Evolutionary conservation across 371 early-diverging fungal species (phyloP).

Genomic region (Apophysomyces variabilis): DNA sequence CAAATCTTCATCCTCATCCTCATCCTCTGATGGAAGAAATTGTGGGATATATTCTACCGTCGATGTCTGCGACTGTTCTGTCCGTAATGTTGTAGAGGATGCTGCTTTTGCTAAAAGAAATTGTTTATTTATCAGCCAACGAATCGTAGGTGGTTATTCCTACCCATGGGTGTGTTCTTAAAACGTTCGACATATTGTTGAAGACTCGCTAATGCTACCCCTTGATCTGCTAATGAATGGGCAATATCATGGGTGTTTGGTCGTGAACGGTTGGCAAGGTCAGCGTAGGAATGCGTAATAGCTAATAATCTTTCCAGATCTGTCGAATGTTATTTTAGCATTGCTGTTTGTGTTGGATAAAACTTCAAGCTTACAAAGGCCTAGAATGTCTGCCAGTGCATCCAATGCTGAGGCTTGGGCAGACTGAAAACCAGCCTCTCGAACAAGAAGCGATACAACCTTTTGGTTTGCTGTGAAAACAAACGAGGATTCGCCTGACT

Average conservation of each 20-base stretch:
- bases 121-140: background rate
- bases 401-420: slow-evolving; percentile 53
- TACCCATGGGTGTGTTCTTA: slow-evolving; percentile 24
- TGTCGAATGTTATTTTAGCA: slow-evolving; percentile 15
- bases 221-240: slow-evolving; percentile 45
- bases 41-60: slow-evolving; percentile 39
- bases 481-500: background rate
- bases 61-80: slow-evolving; percentile 23
- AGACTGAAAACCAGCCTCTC: slow-evolving; percentile 55
- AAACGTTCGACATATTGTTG: slow-evolving; percentile 35
- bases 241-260: slow-evolving; percentile 61
- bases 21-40: slow-evolving; percentile 52
- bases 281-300: slow-evolving; percentile 53
- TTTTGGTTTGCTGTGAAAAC: slow-evolving; percentile 12
- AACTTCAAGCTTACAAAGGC: slow-evolving; percentile 44
- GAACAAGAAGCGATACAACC: slow-evolving; percentile 36
- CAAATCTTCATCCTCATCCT: slow-evolving; percentile 44
- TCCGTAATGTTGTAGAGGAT: slow-evolving; percentile 4
- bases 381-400: slow-evolving; percentile 44
- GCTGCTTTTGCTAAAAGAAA: slow-evolving; percentile 1
- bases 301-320: slow-evolving; percentile 57
- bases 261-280: slow-evolving; percentile 56
- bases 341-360: background rate
- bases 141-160: slow-evolving; percentile 24
- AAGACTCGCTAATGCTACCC: slow-evolving; percentile 32